Evolutionary conservation across 495 filamentous ascomycete genomes (phyloP).

Genomic region (Penicillium desertorum): DNA sequence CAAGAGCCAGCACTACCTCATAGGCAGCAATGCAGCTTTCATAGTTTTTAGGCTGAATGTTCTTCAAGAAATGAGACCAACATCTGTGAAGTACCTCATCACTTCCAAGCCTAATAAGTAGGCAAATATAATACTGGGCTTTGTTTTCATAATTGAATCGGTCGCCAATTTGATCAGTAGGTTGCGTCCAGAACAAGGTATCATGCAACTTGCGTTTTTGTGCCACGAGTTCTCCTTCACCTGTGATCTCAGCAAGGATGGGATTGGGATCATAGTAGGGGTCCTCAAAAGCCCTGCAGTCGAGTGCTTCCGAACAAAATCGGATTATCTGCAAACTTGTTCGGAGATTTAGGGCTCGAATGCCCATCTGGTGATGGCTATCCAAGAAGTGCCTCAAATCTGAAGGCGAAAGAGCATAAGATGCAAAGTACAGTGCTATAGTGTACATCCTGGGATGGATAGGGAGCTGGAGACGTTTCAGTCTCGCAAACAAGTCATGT

Average conservation of each 20-base stretch:
- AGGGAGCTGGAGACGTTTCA: slow-evolving; percentile 15
- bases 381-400: slow-evolving; percentile 30
- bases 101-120: slow-evolving; percentile 28
- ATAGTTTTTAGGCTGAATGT: slow-evolving; percentile 1
- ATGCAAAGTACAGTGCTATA: slow-evolving; percentile 20
- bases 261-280: slow-evolving; percentile 23
- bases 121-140: slow-evolving; percentile 18
- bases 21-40: slow-evolving; percentile 24
- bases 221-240: slow-evolving; percentile 16
- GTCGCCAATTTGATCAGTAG: neutral
- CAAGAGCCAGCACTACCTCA: slow-evolving; percentile 22
- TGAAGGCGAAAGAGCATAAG: slow-evolving; percentile 26
- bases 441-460: slow-evolving; percentile 27
- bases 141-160: neutral
- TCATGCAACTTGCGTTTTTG: slow-evolving; percentile 22
- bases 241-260: slow-evolving; percentile 31
- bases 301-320: slow-evolving; percentile 22
- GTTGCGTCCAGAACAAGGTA: slow-evolving; percentile 21
- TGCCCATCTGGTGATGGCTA: slow-evolving; percentile 9
- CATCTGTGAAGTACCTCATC: slow-evolving; percentile 11
- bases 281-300: slow-evolving; percentile 24
- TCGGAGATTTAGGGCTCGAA: slow-evolving; percentile 1
- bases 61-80: slow-evolving; percentile 27
- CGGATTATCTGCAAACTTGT: slow-evolving; percentile 22
- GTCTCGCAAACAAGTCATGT: slow-evolving; percentile 31